Evolutionary conservation across 2,329 filamentous ascomycete genomes (phyloP), one percentile per base, ranked within the genome.

Genomic region (Cercospora brassicicola): DNA sequence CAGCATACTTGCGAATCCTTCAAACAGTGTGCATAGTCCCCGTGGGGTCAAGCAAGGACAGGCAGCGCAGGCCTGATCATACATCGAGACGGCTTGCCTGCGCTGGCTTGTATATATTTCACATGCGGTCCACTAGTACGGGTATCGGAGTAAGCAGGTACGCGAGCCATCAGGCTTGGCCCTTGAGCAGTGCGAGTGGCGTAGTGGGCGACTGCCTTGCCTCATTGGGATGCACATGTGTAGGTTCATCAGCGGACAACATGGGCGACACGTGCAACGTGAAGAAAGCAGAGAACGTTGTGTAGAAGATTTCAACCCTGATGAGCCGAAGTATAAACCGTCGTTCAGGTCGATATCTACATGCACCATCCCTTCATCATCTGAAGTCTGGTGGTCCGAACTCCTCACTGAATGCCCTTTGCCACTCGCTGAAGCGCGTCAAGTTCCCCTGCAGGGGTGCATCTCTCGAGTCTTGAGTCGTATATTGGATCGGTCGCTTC

Each of bases 401-500:
- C 30, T 57, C 53, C 15, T 33, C 26, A 15, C 15, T 57, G 26
- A 30, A n/a, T 20, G 3, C 53, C n/a, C 53, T 57, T 18, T 57
- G 53, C 53, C 53, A 57, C 15, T 57, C 53, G 3, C 23, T 30
- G 20, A 23, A 57, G 11, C 18, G n/a, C 13, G 8, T 33, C 13
- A 33, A 28, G 15, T 57, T 33, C 13, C 26, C 26, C 53, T 57
- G 53, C 0, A 57, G 18, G 53, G 10, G 26, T 4, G 20, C 13
- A 31, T 30, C 13, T n/a, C 30, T 57, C 45, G 53, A 55, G 45
- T 63, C 45, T 20, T 63, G 61, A 9, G 45, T 63, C 18, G 11
- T 28, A 23, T 63, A 63, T 36, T 48, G 28, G 26, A 63, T 63
- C 15, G 42, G 28, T 20, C 61, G 42, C 42, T 63, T 63, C 6